Evolutionary conservation across 2,329 filamentous ascomycete genomes (phyloP).

Genomic region (Alternaria ethzedia): DNA sequence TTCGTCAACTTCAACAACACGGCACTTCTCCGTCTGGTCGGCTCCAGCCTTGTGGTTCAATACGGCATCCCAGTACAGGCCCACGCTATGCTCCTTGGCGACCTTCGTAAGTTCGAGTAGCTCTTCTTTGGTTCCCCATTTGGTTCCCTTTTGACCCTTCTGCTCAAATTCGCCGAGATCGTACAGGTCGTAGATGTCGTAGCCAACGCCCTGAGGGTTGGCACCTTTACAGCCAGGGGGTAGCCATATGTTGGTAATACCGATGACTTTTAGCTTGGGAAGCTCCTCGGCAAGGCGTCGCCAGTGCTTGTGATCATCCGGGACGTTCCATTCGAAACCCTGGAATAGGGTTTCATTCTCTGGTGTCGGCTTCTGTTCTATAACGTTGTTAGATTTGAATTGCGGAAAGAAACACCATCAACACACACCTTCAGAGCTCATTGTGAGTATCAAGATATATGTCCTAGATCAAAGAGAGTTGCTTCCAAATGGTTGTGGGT

Average conservation of each 20-base stretch:
- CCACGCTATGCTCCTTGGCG: constrained; percentile 62
- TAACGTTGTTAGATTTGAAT: neutral
- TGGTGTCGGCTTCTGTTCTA: constrained; percentile 40
- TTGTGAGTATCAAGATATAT: constrained; percentile 9
- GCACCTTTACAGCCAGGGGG: constrained; percentile 75
- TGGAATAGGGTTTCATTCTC: constrained; percentile 64
- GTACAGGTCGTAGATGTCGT: constrained; percentile 69
- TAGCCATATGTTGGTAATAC: constrained; percentile 65
- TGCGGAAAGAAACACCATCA: neutral
- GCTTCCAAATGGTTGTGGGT: neutral
- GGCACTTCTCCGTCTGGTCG: constrained; percentile 68
- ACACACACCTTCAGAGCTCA: constrained; percentile 39
- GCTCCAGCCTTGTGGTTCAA: constrained; percentile 75
- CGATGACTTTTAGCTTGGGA: constrained; percentile 63
- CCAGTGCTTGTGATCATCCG: constrained; percentile 67
- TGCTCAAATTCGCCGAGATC: constrained; percentile 76
- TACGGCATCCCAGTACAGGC: constrained; percentile 72
- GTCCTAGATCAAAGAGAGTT: neutral
- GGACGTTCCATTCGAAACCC: constrained; percentile 75
- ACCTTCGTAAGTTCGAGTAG: constrained; percentile 59
- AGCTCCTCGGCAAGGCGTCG: constrained; percentile 61
- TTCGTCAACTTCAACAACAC: constrained; percentile 68
- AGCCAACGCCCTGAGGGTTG: constrained; percentile 66
- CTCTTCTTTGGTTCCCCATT: constrained; percentile 72
- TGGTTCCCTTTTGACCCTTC: constrained; percentile 67